Evolutionary conservation across 140 eudicot genomes (phyloP), one percentile per base, ranked within the genome.

Genomic region (Oenanthe javanica): DNA sequence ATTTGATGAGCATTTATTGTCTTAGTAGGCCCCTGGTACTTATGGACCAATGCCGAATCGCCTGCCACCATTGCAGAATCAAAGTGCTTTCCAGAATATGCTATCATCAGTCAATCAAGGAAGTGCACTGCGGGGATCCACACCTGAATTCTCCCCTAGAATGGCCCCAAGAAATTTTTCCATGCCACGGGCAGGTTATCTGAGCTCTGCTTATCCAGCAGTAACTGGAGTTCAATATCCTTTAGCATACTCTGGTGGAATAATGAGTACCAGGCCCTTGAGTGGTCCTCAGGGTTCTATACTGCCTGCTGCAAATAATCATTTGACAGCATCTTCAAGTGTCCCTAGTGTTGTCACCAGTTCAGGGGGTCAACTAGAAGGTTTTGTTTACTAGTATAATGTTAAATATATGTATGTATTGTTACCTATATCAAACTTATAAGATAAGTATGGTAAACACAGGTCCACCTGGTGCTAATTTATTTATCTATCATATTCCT

Each of bases 401-500:
- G 9, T 45, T 48, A n/a, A 25, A 2, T 4, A 11, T 48, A 6
- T 48, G 49, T 19, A 9, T 64, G 19, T 19, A 57, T 66, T 51
- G 10, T 51, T 57, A 42, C 45, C 55, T 43, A 57, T 81, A 12
- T 79, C 5, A 48, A 54, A 43, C 50, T 76, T 57, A 72, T 38
- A 47, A 70, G 36, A 54, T 4, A 27, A n/a, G 49, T 77, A 52
- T 25, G 64, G 50, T 47, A 25, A 61, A 76, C 79, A 76, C 87
- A 92, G 97, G 97, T 81, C 97, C 97, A 79, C 90, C 92, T 69
- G 97, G 97, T 64, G 97, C 97, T 74, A 95, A 92, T 84, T 82
- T 95, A 59, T 92, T 95, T 79, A 95, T 92, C 78, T 95, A 95
- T 84, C 96, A 92, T 84, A 95, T 92, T 84, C 97, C 97, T 76